A percentile compares a stretch with the other conserved stretches of the same genome.
Conservation (phyloP, 2,329 filamentous ascomycete genomes). For the Ascochyta lentis region DNA sequence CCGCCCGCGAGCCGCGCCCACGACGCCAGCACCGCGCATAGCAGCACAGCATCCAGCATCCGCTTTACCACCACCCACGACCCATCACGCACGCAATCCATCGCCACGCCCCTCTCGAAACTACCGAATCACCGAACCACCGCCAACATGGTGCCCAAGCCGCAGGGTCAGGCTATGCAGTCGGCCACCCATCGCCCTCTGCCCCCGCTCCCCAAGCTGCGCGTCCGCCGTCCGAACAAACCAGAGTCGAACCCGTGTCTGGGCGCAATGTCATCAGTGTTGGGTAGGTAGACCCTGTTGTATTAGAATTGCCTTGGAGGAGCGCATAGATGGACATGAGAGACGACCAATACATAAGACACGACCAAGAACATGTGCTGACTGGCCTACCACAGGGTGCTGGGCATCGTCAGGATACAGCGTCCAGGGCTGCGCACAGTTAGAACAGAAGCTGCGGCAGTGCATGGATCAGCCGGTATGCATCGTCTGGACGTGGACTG, state of each 20-base stretch:
- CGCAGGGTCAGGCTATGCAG: constrained; percentile 41
- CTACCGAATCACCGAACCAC: background rate
- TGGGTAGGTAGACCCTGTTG: constrained; percentile 58
- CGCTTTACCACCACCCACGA: constrained; percentile 1
- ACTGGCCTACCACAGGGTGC: constrained; percentile 64
- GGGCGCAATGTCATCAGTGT: constrained; percentile 69
- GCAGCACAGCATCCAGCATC: background rate
- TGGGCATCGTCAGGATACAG: constrained; percentile 82
- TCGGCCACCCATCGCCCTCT: constrained; percentile 57
- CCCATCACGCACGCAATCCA: background rate
- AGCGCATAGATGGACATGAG: background rate
- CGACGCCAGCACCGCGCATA: constrained; percentile 5
- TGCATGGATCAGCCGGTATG: constrained; percentile 83
- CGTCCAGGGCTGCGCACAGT: constrained; percentile 63
- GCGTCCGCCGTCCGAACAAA: constrained; percentile 69
- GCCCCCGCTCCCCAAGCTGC: constrained; percentile 67
- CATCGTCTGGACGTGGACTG: constrained; percentile 25
- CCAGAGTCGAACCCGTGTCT: constrained; percentile 69
- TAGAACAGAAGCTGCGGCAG: constrained; percentile 66
- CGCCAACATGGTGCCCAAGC: constrained; percentile 46
- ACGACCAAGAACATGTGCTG: constrained; percentile 20
- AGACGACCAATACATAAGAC: too few relatives aligned
- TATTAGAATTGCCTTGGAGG: background rate
- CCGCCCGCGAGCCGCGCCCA: background rate
- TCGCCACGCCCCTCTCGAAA: background rate